These are phyloP conservation scores for Acanthamoeba sp. DNA, from an alignment of 208 protist species.

Conservation along the genomic window DNA sequence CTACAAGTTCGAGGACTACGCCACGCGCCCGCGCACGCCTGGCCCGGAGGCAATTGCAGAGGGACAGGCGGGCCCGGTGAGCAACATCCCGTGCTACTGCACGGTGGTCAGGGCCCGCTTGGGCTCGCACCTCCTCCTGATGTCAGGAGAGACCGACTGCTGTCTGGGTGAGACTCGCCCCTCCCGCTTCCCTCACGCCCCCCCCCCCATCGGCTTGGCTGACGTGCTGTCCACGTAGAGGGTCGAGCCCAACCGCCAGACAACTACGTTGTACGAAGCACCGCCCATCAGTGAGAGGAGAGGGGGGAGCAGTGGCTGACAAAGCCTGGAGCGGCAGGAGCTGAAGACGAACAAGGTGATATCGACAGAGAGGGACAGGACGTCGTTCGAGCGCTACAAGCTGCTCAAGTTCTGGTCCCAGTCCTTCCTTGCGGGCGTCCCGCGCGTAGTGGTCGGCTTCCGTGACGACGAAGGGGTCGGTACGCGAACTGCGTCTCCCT, in stretches of 20 bases:
- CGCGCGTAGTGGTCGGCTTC: slow-evolving; percentile 52
- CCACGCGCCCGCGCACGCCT: slow-evolving; percentile 23
- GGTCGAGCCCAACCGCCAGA: slow-evolving; percentile 5
- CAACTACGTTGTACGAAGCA: slow-evolving; percentile 28
- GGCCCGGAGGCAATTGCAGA: background rate
- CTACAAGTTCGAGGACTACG: slow-evolving; percentile 64
- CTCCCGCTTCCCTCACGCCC: background rate
- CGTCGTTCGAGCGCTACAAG: slow-evolving; percentile 51
- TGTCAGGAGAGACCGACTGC: slow-evolving; percentile 60
- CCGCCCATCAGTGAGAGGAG: no score
- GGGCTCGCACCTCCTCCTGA: slow-evolving; percentile 31
- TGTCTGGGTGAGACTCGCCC: background rate
- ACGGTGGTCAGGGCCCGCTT: slow-evolving; percentile 37
- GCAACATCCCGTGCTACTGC: slow-evolving; percentile 64
- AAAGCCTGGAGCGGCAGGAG: no score
- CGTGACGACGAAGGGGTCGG: slow-evolving; percentile 54
- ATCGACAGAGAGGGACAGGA: background rate
- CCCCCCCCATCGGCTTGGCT: background rate
- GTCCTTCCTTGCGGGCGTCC: slow-evolving; percentile 51
- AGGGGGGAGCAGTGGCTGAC: no score
- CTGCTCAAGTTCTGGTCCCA: slow-evolving; percentile 52
- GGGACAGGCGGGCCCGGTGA: background rate
- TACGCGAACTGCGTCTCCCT: background rate
- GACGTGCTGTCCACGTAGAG: background rate
- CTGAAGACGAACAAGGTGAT: slow-evolving; percentile 65